phyloP scores from a whole-genome alignment of 2,329 filamentous ascomycete species.

The Neophaeococcomyces mojaviensis region DNA sequence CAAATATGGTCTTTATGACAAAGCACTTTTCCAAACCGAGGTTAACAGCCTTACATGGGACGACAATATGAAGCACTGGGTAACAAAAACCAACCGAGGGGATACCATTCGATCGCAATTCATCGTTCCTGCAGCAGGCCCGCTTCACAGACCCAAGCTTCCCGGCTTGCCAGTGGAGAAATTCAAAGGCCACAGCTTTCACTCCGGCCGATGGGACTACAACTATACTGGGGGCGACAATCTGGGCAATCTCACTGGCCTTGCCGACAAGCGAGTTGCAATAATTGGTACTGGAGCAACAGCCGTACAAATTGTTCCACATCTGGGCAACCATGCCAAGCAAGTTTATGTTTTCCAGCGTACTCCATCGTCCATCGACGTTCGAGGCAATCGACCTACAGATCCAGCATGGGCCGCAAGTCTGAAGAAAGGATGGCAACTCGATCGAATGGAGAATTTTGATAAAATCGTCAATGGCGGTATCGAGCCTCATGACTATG shows the following conservation, averaged over 20 bases:
- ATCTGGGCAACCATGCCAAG: slow-evolving; percentile 14
- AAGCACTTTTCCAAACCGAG: slow-evolving; percentile 16
- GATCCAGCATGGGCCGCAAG: slow-evolving; percentile 6
- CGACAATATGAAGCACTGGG: slow-evolving; percentile 9
- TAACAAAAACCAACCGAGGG: slow-evolving; percentile 18
- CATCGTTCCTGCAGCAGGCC: slow-evolving; percentile 35
- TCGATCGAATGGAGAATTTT: slow-evolving; percentile 25
- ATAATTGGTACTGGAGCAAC: slow-evolving; percentile 34
- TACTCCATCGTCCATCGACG: slow-evolving; percentile 28
- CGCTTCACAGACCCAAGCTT: slow-evolving; percentile 23
- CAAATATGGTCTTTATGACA: slow-evolving; percentile 11
- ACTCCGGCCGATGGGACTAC: slow-evolving; percentile 41
- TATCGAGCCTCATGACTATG: slow-evolving; percentile 19
- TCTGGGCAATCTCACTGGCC: slow-evolving; percentile 35
- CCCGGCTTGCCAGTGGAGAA: slow-evolving; percentile 21
- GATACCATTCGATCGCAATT: slow-evolving; percentile 31
- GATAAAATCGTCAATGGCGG: slow-evolving; percentile 19
- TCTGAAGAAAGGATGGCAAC: slow-evolving; percentile 25
- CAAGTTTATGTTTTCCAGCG: slow-evolving; percentile 32
- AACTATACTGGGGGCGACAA: slow-evolving; percentile 31
- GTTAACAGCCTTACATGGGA: slow-evolving; percentile 14
- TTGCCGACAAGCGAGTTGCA: slow-evolving; percentile 26
- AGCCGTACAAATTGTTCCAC: slow-evolving; percentile 35
- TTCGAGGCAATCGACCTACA: slow-evolving; percentile 16
- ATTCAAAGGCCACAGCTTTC: slow-evolving; percentile 37